Evolutionary conservation across 148 eudicot species (phyloP).

Genomic region (Vaccinium vitisidaea): DNA sequence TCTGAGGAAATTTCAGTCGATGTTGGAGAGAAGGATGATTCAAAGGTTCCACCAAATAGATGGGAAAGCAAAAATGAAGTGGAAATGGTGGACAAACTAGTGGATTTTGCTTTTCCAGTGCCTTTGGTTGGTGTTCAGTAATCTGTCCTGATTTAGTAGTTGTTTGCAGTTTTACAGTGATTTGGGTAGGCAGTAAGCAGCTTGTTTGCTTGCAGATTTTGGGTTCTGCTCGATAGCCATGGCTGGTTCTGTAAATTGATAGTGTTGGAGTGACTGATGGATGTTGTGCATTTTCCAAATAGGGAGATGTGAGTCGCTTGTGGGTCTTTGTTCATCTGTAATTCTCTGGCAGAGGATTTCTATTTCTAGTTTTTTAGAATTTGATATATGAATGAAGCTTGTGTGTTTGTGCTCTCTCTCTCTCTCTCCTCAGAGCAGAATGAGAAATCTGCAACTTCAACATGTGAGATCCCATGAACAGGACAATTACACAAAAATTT

Average conservation of each 20-base stretch:
- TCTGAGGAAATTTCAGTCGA: background rate
- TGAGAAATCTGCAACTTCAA: background rate
- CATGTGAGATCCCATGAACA: background rate
- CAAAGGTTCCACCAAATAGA: slow-evolving; percentile 18
- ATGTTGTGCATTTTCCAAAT: background rate
- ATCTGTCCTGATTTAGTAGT: background rate
- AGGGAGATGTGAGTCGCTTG: background rate
- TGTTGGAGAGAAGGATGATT: background rate
- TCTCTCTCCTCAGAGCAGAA: background rate
- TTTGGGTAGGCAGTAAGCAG: slow-evolving; percentile 2
- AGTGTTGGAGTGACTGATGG: background rate
- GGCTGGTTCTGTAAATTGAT: slow-evolving; percentile 20
- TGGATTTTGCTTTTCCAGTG: slow-evolving; percentile 30
- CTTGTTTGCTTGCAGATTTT: slow-evolving; percentile 20
- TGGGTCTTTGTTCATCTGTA: slow-evolving; percentile 18
- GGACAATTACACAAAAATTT: too few relatives aligned
- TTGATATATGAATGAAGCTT: background rate
- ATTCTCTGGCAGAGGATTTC: slow-evolving; percentile 9
- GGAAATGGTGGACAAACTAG: slow-evolving; percentile 35
- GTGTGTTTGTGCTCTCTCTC: background rate
- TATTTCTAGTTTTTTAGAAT: background rate
- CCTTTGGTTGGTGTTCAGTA: slow-evolving; percentile 17
- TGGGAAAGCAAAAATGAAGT: slow-evolving; percentile 28
- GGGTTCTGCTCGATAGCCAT: background rate
- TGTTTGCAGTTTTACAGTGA: background rate